phyloP scores from a whole-genome alignment of 768 basidiomycete genomes.

The Gautieria morchelliformis region DNA sequence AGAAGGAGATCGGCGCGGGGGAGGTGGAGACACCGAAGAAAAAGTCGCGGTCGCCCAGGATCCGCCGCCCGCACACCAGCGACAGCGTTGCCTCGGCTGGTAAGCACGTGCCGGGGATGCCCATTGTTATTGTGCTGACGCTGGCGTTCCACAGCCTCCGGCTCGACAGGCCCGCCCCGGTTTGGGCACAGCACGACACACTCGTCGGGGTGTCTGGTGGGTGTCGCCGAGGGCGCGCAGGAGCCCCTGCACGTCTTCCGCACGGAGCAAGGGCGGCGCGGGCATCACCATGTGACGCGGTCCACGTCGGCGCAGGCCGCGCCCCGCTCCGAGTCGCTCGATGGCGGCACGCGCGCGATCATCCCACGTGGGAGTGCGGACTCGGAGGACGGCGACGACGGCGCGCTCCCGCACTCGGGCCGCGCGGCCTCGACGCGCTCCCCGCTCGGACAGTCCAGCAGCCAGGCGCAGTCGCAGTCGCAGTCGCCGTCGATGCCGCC shows the following conservation, averaged over 20 bases:
- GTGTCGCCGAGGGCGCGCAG: neutral
- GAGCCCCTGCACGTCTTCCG: constrained; percentile 3
- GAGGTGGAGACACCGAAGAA: neutral
- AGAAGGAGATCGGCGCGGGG: neutral
- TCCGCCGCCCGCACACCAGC: constrained; percentile 5
- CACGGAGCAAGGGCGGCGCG: neutral
- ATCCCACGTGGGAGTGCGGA: neutral
- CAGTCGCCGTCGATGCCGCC: neutral
- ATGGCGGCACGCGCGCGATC: neutral
- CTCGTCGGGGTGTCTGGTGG: neutral
- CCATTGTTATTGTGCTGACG: neutral
- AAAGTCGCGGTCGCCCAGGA: neutral
- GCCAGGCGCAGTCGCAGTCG: too few relatives aligned
- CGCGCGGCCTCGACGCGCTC: neutral
- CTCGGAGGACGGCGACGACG: neutral
- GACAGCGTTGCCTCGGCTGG: constrained; percentile 2
- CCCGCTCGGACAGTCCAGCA: neutral
- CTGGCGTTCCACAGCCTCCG: neutral
- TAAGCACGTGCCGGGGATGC: neutral
- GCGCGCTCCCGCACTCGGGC: too few relatives aligned
- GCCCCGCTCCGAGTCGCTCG: constrained; percentile 2
- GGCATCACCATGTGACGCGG: neutral
- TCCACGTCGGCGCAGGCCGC: neutral
- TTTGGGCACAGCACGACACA: constrained; percentile 5
- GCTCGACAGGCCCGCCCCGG: constrained; percentile 1